Base-by-base conservation (phyloP, 1,284 basidiomycete genomes). In the Malassezia equina region DNA sequence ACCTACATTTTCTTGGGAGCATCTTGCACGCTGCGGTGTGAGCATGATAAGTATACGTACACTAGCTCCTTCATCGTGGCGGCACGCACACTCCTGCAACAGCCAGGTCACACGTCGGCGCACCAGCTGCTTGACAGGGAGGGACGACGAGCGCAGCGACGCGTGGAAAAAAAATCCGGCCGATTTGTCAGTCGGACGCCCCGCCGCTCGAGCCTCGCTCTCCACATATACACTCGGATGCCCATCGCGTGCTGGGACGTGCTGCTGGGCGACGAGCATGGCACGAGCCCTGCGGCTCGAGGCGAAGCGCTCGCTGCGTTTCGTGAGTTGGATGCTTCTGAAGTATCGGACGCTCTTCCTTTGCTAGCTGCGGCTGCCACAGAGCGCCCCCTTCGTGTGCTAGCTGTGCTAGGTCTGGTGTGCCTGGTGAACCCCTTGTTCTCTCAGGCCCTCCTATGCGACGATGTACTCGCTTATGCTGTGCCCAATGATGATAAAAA, bases 11-110 rank as follows among this genome's bases (percentile, higher is more conserved):
- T 67, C 50, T 72, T 72, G 27, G 69, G 69, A 46, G 69, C 70
- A 71, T 71, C 67, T 53, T 72, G 69, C 21, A 47, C 36, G 12
- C 57, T 59, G 47, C 13, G n/a, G n/a, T n/a, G 34, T 17, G 8
- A n/a, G 40, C 44, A 23, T 40, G 21, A 40, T 32, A 39, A 48
- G 48, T 21, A 32, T 47, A 58, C 58, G 31, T 58, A 64, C 45
- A 71, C 69, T 36, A 70, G 61, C 46, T 71, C 66, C 60, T 71
- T 71, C 69, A 71, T 71, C 29, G n/a, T 64, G 63, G 47, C 42
- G 45, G 23, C 13, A 21, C 17, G 21, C 39, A 43, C 24, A 29
- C 41, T 39, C 36, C 36, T 39, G 19, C 17, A 17, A 4, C 33
- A 21, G 19, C 19, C 19, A 7, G 19, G 36, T 39, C 19, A 39